A percentile compares a stretch with the other conserved stretches of the same genome.
Conservation (phyloP, 202 grass and related monocot genomes). For the Sporobolus alterniflorus region DNA sequence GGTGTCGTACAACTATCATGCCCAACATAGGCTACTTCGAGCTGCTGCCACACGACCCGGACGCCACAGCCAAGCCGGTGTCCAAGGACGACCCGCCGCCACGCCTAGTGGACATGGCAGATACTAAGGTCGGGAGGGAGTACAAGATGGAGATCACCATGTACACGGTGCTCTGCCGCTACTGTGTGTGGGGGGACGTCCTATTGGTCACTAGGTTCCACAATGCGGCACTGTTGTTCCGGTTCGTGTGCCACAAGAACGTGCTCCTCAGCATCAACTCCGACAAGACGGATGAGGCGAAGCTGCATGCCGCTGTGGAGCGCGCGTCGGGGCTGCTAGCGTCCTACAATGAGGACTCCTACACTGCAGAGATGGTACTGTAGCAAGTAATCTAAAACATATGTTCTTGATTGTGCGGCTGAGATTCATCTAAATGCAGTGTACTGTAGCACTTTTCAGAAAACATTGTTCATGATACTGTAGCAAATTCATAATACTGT, state of each 20-base stretch:
- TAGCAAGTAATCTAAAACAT: no score
- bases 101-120: slow-evolving; percentile 68
- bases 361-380: no score
- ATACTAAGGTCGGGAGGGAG: slow-evolving; percentile 71
- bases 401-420: no score
- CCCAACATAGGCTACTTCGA: slow-evolving; percentile 98
- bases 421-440: no score
- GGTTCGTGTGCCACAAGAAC: slow-evolving; percentile 90
- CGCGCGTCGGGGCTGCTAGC: slow-evolving; percentile 63
- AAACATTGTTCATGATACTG: no score
- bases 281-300: slow-evolving; percentile 95
- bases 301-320: slow-evolving; percentile 85
- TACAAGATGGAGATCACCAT: slow-evolving; percentile 97
- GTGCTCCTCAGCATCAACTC: slow-evolving; percentile 90
- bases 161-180: slow-evolving; percentile 83
- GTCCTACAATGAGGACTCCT: slow-evolving; percentile 53
- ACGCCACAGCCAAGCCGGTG: neutral
- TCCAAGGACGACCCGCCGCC: slow-evolving; percentile 1
- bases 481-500: no score
- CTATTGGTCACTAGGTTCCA: slow-evolving; percentile 78
- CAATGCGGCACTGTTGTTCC: slow-evolving; percentile 84
- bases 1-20: slow-evolving; percentile 96
- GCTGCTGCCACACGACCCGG: slow-evolving; percentile 70
- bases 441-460: no score
- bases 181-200: slow-evolving; percentile 88